Percentiles rank a stretch among this genome's conserved stretches.
phyloP scores from a whole-genome alignment of 768 basidiomycete species.

The Suillus luteus region DNA sequence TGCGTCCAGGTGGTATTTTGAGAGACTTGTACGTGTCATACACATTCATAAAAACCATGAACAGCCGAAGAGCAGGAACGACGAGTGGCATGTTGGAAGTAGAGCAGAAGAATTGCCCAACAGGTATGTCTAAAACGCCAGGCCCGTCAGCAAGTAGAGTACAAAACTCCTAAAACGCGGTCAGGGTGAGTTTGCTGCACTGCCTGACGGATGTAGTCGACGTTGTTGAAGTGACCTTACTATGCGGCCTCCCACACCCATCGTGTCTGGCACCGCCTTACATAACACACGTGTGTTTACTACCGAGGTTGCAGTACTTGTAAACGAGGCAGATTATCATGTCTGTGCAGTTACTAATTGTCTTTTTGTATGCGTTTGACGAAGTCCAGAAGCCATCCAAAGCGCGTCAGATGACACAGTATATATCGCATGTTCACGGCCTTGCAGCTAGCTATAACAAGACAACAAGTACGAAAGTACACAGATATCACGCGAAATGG shows the following conservation, averaged over 20 bases:
- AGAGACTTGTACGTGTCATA: constrained; percentile 86
- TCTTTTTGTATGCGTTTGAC: neutral
- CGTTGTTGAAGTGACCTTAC: constrained; percentile 9
- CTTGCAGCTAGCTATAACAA: neutral
- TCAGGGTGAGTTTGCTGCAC: constrained; percentile 10
- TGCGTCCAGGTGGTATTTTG: constrained; percentile 56
- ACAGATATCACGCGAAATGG: neutral
- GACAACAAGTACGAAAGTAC: neutral
- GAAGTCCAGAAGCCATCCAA: neutral
- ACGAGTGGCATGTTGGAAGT: constrained; percentile 61
- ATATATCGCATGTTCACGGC: neutral
- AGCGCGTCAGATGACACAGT: neutral
- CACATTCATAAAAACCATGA: constrained; percentile 75
- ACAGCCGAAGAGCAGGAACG: constrained; percentile 62
- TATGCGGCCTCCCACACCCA: constrained; percentile 10
- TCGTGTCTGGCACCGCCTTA: constrained; percentile 23
- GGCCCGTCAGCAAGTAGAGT: constrained; percentile 5
- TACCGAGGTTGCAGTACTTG: neutral
- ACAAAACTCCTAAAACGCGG: constrained; percentile 12
- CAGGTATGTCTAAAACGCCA: constrained; percentile 12
- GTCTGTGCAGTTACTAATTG: neutral
- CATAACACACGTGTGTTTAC: constrained; percentile 19
- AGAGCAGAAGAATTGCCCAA: constrained; percentile 13
- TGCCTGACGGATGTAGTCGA: constrained; percentile 14
- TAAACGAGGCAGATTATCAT: neutral